Conservation (phyloP, 2,329 filamentous ascomycete genomes). For the Talaromyces amestolkiae region DNA sequence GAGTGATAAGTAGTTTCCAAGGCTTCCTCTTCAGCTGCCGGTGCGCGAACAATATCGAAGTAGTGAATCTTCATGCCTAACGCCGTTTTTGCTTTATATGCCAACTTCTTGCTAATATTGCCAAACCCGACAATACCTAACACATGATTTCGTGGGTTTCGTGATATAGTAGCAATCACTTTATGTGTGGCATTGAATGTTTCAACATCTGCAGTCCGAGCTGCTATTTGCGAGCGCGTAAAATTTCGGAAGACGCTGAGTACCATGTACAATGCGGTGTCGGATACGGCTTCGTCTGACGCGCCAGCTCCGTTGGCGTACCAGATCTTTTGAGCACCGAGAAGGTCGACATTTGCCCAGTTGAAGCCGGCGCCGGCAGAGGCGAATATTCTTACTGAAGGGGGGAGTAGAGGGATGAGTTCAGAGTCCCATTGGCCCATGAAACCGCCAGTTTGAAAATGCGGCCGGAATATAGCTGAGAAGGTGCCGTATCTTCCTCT, state of each 20-base stretch:
- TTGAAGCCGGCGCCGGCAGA: slow-evolving; percentile 63
- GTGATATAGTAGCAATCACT: slow-evolving; percentile 57
- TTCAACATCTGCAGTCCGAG: slow-evolving; percentile 44
- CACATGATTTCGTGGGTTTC: slow-evolving; percentile 60
- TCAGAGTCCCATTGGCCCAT: slow-evolving; percentile 64
- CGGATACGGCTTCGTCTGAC: slow-evolving; percentile 69
- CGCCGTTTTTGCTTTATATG: slow-evolving; percentile 54
- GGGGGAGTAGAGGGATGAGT: slow-evolving; percentile 55
- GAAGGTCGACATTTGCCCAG: slow-evolving; percentile 59
- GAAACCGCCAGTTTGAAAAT: slow-evolving; percentile 64
- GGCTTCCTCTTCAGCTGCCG: slow-evolving; percentile 36
- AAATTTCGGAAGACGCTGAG: slow-evolving; percentile 68
- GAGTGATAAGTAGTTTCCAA: slow-evolving; percentile 43
- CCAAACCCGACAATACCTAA: slow-evolving; percentile 70
- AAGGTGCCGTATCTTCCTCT: slow-evolving; percentile 36
- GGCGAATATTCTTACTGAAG: slow-evolving; percentile 56
- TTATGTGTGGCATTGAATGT: slow-evolving; percentile 60
- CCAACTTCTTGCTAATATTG: slow-evolving; percentile 63
- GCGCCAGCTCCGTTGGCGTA: slow-evolving; percentile 73
- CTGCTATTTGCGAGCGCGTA: slow-evolving; percentile 61
- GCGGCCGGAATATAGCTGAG: slow-evolving; percentile 56
- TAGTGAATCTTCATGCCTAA: slow-evolving; percentile 67
- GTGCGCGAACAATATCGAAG: slow-evolving; percentile 48
- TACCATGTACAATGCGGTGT: slow-evolving; percentile 67
- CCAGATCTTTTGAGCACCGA: slow-evolving; percentile 58